phyloP scores from a whole-genome alignment of 768 basidiomycete species.

The Lentinus tigrinus region DNA sequence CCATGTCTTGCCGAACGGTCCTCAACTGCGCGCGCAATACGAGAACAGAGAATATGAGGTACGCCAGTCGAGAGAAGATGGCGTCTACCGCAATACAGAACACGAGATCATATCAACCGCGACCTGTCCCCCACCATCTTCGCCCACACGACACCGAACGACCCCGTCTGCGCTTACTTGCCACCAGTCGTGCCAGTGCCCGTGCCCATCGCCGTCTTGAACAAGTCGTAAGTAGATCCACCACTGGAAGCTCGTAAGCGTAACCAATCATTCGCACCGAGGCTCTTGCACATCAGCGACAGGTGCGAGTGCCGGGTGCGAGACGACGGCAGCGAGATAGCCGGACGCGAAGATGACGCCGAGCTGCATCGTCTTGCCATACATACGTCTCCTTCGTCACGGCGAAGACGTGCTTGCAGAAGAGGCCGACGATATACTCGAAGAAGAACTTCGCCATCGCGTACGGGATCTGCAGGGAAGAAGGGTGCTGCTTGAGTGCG shows the following conservation, averaged over 20 bases:
- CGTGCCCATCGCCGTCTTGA: conserved; percentile 82
- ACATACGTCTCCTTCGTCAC: conserved; percentile 74
- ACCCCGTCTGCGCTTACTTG: conserved; percentile 62
- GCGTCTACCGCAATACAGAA: too few species aligned
- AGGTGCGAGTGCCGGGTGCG: conserved; percentile 94
- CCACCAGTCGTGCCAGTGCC: conserved; percentile 90
- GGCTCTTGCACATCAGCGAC: conserved; percentile 84
- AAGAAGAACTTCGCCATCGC: conserved; percentile 99
- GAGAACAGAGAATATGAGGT: too few species aligned
- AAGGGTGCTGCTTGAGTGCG: too few species aligned
- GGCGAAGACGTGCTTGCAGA: conserved; percentile 87
- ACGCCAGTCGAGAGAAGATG: too few species aligned
- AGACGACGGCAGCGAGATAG: conserved; percentile 93
- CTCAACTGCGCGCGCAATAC: too few species aligned
- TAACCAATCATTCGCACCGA: conserved; percentile 73
- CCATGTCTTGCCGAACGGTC: too few species aligned
- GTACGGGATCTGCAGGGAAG: conserved; percentile 78
- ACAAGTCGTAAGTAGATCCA: conserved; percentile 92
- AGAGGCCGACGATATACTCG: conserved; percentile 82
- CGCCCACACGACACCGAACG: neutral
- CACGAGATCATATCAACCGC: too few species aligned
- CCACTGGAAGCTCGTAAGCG: conserved; percentile 78
- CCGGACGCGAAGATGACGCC: conserved; percentile 88
- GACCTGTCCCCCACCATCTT: too few species aligned
- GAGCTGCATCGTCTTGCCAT: conserved; percentile 82